These are phyloP conservation scores for Closterium sp. DNA, from an alignment of 139 green algal genomes.

Conservation along the genomic window DNA sequence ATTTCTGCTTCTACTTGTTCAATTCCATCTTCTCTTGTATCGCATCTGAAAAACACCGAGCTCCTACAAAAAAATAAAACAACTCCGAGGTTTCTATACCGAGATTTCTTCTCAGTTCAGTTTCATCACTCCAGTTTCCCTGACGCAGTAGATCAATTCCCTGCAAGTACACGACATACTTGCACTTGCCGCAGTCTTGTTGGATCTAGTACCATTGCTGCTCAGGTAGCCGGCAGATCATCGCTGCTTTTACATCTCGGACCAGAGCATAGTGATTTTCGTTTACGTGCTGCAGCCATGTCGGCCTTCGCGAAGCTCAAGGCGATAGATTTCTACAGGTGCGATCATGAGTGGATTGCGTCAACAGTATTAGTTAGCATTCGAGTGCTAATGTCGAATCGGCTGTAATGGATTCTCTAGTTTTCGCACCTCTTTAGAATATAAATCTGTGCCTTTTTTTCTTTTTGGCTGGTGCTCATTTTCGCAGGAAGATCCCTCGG, in stretches of 20 bases:
- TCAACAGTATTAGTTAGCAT: not conserved
- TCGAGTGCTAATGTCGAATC: not conserved
- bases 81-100: not conserved
- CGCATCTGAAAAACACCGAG: too few relatives aligned
- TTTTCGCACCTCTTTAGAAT: not conserved
- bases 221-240: not conserved
- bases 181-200: not conserved
- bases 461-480: not conserved
- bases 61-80: not conserved
- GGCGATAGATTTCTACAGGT: constrained; percentile 69
- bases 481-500: constrained; percentile 59
- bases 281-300: not conserved
- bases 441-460: too few relatives aligned
- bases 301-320: constrained; percentile 54
- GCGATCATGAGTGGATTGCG: not conserved
- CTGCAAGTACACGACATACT: not conserved
- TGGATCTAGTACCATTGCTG: not conserved
- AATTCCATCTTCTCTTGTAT: too few relatives aligned
- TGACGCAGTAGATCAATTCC: not conserved
- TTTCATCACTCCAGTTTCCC: too few relatives aligned
- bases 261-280: not conserved
- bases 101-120: too few relatives aligned
- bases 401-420: not conserved
- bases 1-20: too few relatives aligned
- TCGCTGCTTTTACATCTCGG: not conserved